Conservation (phyloP, 257 asterid genomes). For the Euphrasia confusa region DNA sequence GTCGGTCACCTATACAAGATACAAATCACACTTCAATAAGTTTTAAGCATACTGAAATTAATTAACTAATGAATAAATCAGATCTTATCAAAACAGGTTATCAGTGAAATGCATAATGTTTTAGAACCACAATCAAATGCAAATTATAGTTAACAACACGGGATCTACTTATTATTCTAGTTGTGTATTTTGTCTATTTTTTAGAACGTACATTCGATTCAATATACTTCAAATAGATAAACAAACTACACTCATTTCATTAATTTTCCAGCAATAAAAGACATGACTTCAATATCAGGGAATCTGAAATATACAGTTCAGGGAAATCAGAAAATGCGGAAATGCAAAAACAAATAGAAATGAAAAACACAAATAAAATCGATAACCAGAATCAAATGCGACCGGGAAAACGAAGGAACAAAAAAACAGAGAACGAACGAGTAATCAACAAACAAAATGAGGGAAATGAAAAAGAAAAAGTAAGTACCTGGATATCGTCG, state of each 20-base stretch:
- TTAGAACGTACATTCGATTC: not conserved
- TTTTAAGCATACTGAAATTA: not conserved
- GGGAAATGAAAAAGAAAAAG: not conserved
- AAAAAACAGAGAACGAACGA: not conserved
- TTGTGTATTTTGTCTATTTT: no score
- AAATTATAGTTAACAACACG: not conserved
- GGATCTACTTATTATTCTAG: not conserved
- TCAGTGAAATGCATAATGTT: not conserved
- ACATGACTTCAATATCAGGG: not conserved
- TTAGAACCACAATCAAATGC: not conserved
- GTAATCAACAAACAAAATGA: not conserved
- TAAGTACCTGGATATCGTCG: not conserved
- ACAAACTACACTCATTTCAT: not conserved
- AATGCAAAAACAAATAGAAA: not conserved
- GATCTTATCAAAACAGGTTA: not conserved
- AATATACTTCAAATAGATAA: not conserved
- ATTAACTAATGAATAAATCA: not conserved
- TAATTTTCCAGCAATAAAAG: no score
- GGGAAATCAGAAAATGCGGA: not conserved
- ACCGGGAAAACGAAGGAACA: not conserved
- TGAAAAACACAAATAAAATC: not conserved
- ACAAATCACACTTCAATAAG: not conserved
- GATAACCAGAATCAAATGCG: not conserved
- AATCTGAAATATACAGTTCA: not conserved
- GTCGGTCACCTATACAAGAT: not conserved